These are phyloP conservation scores for Vigna reflexopilosa DNA, from an alignment of 306 rosid species.

Conservation along the genomic window DNA sequence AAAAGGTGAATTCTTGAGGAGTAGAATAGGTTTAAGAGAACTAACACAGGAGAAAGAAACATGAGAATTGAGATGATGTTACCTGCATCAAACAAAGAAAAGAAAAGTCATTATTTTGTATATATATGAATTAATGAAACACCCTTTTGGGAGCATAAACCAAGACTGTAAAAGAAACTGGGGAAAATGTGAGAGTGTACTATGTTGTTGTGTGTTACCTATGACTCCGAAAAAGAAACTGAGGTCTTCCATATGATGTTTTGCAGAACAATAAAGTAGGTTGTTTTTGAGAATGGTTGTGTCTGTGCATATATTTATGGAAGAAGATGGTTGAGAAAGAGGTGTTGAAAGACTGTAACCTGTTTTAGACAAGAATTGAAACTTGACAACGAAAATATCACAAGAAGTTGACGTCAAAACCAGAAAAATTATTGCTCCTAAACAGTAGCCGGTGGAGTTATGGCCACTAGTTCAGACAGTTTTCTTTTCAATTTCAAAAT, in stretches of 20 bases:
- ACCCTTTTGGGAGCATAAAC: neutral
- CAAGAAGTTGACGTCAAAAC: neutral
- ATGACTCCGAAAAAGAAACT: conserved; percentile 63
- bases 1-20: neutral
- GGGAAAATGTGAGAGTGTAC: neutral
- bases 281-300: neutral
- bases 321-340: neutral
- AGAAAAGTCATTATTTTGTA: neutral
- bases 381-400: neutral
- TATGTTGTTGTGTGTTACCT: conserved; percentile 36
- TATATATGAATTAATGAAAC: neutral
- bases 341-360: neutral
- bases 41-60: conserved; percentile 82
- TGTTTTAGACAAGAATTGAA: neutral
- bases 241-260: conserved; percentile 49
- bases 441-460: neutral
- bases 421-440: neutral
- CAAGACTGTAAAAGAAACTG: neutral
- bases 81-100: conserved; percentile 50
- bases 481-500: no score
- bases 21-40: conserved; percentile 6
- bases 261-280: neutral
- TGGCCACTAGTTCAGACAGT: neutral
- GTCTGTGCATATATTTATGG: conserved; percentile 32
- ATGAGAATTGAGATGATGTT: conserved; percentile 68